A percentile compares a stretch with the other conserved stretches of the same genome.
These are phyloP conservation scores for Umbelopsis isabellina DNA, from an alignment of 192 early-diverging fungal species.

Conservation along the genomic window DNA sequence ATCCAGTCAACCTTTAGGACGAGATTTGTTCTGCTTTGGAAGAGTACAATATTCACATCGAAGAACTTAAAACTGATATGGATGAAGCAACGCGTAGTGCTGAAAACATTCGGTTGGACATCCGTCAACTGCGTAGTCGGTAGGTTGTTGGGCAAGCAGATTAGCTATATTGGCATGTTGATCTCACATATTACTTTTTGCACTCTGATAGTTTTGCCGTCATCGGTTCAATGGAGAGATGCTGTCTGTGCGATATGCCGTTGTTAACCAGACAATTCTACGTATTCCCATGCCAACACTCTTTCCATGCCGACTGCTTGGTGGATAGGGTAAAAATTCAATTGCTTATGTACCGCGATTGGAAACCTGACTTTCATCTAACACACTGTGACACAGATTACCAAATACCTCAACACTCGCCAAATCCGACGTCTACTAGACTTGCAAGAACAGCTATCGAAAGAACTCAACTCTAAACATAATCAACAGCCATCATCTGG, in stretches of 20 bases:
- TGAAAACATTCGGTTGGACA: conserved; percentile 91
- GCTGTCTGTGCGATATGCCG: conserved; percentile 77
- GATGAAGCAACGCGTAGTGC: conserved; percentile 93
- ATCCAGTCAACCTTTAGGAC: conserved; percentile 43
- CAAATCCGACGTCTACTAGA: conserved; percentile 56
- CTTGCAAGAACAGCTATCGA: conserved; percentile 61
- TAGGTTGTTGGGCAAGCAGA: conserved; percentile 42
- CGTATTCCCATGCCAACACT: conserved; percentile 94
- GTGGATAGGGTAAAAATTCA: conserved; percentile 60
- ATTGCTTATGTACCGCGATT: neutral
- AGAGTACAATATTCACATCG: conserved; percentile 90
- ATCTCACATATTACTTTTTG: neutral
- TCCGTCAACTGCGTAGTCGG: conserved; percentile 81
- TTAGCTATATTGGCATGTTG: conserved; percentile 13
- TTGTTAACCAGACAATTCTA: conserved; percentile 89
- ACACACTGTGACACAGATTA: conserved; percentile 28
- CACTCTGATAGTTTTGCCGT: conserved; percentile 56
- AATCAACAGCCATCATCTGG: conserved; percentile 27
- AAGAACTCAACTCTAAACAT: conserved; percentile 35
- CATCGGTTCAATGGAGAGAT: conserved; percentile 72
- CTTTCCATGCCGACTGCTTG: conserved; percentile 93
- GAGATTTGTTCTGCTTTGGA: conserved; percentile 92
- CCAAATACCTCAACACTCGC: conserved; percentile 47
- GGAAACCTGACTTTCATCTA: conserved; percentile 26
- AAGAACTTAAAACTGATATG: conserved; percentile 89